Evolutionary conservation across 1,139 yeast genomes (phyloP).

Genomic region (Suhomyces kunorum): DNA sequence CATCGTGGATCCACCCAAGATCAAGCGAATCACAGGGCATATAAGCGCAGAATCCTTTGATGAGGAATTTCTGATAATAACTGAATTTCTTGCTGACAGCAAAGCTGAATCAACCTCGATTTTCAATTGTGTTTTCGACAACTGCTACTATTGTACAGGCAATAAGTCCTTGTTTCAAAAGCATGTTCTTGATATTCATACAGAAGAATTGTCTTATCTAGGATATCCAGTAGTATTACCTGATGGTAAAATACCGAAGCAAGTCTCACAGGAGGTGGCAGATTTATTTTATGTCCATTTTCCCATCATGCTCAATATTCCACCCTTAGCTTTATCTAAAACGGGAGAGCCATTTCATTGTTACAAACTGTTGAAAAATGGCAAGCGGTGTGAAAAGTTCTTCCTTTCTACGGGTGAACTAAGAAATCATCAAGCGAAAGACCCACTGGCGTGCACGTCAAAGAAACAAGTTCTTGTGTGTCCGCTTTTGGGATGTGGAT

Average conservation of each 20-base stretch:
- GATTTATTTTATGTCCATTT: conserved; percentile 24
- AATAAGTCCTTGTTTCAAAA: conserved; percentile 31
- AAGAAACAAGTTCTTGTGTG: conserved; percentile 38
- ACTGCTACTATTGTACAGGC: conserved; percentile 37
- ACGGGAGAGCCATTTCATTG: conserved; percentile 21
- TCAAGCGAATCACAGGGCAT: conserved; percentile 3
- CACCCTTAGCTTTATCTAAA: conserved; percentile 28
- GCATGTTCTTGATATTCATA: conserved; percentile 35
- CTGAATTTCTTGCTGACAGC: conserved; percentile 13
- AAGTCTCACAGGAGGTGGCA: conserved; percentile 16
- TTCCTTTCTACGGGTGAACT: conserved; percentile 23
- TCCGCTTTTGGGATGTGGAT: conserved; percentile 47
- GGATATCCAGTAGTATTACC: conserved; percentile 36
- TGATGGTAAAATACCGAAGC: conserved; percentile 6
- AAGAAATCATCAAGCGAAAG: conserved; percentile 22
- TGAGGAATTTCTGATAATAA: conserved; percentile 30
- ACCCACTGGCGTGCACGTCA: conserved; percentile 27
- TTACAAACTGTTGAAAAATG: conserved; percentile 3
- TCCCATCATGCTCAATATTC: conserved; percentile 30
- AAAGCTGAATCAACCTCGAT: conserved; percentile 12
- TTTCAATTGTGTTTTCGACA: conserved; percentile 33
- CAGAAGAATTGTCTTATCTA: conserved; percentile 23
- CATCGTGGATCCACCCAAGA: background rate
- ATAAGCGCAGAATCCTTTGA: conserved; percentile 18
- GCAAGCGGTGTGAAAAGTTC: conserved; percentile 20